phyloP scores from a whole-genome alignment of 2,329 filamentous ascomycete genomes.

The Trichoderma breve region DNA sequence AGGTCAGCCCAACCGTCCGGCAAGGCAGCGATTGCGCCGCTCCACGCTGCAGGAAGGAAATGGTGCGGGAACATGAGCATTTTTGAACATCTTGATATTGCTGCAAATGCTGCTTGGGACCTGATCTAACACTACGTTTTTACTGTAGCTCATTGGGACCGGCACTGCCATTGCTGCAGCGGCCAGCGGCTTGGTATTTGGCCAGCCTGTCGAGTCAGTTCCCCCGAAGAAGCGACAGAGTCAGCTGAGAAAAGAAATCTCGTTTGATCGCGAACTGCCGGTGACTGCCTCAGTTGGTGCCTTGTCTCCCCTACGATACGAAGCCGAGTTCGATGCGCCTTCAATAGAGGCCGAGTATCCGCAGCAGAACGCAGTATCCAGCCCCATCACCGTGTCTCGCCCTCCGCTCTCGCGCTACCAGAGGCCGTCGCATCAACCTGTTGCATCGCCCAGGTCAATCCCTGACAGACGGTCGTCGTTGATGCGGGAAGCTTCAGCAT shows the following conservation, averaged over 20 bases:
- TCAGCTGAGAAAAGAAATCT: conserved; percentile 33
- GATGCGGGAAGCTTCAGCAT: conserved; percentile 37
- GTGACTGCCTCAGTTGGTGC: conserved; percentile 29
- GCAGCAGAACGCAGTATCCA: conserved; percentile 31
- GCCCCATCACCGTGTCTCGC: conserved; percentile 33
- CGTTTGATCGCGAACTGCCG: conserved; percentile 36
- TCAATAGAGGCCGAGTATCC: conserved; percentile 33
- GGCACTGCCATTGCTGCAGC: conserved; percentile 61
- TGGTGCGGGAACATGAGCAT: not conserved
- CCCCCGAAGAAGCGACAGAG: conserved; percentile 29
- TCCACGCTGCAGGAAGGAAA: not conserved
- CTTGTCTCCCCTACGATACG: conserved; percentile 40
- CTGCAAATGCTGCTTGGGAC: not conserved
- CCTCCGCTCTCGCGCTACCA: conserved; percentile 40
- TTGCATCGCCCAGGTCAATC: conserved; percentile 40
- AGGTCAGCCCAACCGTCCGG: conserved; percentile 6
- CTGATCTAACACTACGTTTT: conserved; percentile 22
- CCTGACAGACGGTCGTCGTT: conserved; percentile 45
- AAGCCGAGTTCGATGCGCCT: conserved; percentile 41
- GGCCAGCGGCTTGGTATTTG: conserved; percentile 58
- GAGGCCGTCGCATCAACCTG: conserved; percentile 36
- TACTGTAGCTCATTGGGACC: conserved; percentile 56
- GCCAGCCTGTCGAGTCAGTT: conserved; percentile 46
- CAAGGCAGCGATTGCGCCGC: conserved; percentile 4
- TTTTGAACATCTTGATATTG: not conserved